Evolutionary conservation across 345 rosid species (phyloP).

Genomic region (Camelina neglecta): DNA sequence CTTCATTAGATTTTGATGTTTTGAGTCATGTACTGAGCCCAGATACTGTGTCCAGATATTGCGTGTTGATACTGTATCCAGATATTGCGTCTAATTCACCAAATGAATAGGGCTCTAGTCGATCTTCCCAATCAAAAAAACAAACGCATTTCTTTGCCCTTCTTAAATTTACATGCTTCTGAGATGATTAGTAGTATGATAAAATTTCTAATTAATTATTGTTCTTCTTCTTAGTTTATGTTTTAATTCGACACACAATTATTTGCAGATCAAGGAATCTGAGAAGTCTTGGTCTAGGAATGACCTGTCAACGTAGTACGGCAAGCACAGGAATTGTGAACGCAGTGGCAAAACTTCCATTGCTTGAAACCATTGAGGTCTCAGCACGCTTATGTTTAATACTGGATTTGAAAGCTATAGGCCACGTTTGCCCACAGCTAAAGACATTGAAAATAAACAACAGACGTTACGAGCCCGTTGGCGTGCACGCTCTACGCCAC

Average conservation of each 20-base stretch:
- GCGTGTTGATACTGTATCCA: no score
- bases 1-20: no score
- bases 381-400: slow-evolving; percentile 4
- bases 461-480: no score
- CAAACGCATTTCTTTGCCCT: no score
- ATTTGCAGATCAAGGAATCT: slow-evolving; percentile 42
- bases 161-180: neutral
- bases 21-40: no score
- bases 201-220: neutral
- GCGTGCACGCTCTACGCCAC: no score
- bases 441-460: neutral
- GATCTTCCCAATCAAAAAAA: no score
- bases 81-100: no score
- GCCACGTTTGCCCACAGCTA: slow-evolving; percentile 9
- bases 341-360: slow-evolving; percentile 50
- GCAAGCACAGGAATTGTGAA: slow-evolving; percentile 8
- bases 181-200: neutral
- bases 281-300: slow-evolving; percentile 48
- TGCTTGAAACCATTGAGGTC: slow-evolving; percentile 60
- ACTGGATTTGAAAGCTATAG: neutral
- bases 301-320: slow-evolving; percentile 11
- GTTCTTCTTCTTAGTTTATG: neutral
- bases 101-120: no score
- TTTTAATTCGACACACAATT: neutral
- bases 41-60: no score